Percentiles rank a stretch among this genome's conserved stretches.
Conservation (phyloP, 2,329 filamentous ascomycete genomes). For the Claviceps purpurea region DNA sequence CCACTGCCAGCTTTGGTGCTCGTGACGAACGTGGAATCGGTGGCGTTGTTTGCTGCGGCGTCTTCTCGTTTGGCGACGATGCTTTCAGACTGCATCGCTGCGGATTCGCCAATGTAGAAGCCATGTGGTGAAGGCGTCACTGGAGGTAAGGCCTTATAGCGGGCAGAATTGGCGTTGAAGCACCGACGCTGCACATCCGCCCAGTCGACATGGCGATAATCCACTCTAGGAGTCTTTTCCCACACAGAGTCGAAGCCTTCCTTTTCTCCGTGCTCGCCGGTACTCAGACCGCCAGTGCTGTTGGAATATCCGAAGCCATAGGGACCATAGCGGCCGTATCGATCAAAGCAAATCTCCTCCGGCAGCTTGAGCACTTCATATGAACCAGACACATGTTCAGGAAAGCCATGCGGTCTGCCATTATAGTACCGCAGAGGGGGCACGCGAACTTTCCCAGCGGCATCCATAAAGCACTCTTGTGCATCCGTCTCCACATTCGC, state of each 20-base stretch:
- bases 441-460: slow-evolving; percentile 46
- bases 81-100: not conserved
- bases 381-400: slow-evolving; percentile 73
- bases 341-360: slow-evolving; percentile 84
- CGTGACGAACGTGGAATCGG: not conserved
- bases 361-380: slow-evolving; percentile 67
- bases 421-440: slow-evolving; percentile 61
- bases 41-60: not conserved
- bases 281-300: slow-evolving; percentile 65
- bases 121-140: slow-evolving; percentile 31
- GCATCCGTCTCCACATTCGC: slow-evolving; percentile 35
- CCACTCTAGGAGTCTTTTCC: slow-evolving; percentile 56
- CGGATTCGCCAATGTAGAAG: slow-evolving; percentile 29
- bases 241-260: slow-evolving; percentile 73
- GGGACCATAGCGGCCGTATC: slow-evolving; percentile 74
- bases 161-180: slow-evolving; percentile 52
- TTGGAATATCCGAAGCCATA: slow-evolving; percentile 82
- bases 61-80: slow-evolving; percentile 1
- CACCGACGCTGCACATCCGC: slow-evolving; percentile 64
- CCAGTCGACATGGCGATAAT: slow-evolving; percentile 70
- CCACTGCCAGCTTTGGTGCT: slow-evolving; percentile 2
- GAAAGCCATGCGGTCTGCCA: slow-evolving; percentile 73
- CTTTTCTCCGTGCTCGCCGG: slow-evolving; percentile 72
- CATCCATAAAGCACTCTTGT: slow-evolving; percentile 68
- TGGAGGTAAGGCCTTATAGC: slow-evolving; percentile 43